Base-by-base conservation (phyloP, 2,329 filamentous ascomycete species). In the Penicillium sp. region DNA sequence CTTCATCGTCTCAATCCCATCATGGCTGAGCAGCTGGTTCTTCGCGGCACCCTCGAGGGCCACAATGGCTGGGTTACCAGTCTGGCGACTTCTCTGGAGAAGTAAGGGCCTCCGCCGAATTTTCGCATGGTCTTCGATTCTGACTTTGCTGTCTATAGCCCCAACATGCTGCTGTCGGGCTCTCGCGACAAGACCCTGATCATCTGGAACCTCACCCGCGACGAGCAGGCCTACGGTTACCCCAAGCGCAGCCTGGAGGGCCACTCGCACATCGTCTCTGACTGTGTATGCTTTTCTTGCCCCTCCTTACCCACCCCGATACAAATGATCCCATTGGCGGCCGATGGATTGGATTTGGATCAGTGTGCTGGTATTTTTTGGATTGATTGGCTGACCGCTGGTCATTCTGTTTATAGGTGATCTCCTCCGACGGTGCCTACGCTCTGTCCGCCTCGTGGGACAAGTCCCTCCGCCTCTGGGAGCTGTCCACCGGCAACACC, bases 151-250 rank as follows among this genome's bases (percentile, higher is more conserved):
- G 44, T 54, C 51, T 51, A 50, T 65, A 82, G 87, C 85, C 92
- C 92, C 68, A 96, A 98, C 81, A 96, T 98, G 90, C 89, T 98
- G 70, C 82, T 98, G 65, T 98, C 92, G 59, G 90, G 79, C 66
- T 87, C 81, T 69, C 88, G 92, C 76, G 92, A 98, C 81, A 95
- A 96, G 85, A 86, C 85, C 60, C 79, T 98, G 71, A 98, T 98
- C 77, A 94, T 98, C 82, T 98, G 92, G 92, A 95, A 95, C 81
- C 80, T 98, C 66, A 96, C 92, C 73, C 90, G 92, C 74, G 89
- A 96, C 73, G 92, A 96, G 77, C 82, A 82, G 70, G 84, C 86
- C 69, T 98, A 96, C 80, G 92, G 92, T 64, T 95, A 95, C 80
- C 92, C 92, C 68, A 96, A 98, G 83, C 84, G 92, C 75, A 93